Conservation (phyloP, 2,329 filamentous ascomycete genomes). For the Penicillium hordei region DNA sequence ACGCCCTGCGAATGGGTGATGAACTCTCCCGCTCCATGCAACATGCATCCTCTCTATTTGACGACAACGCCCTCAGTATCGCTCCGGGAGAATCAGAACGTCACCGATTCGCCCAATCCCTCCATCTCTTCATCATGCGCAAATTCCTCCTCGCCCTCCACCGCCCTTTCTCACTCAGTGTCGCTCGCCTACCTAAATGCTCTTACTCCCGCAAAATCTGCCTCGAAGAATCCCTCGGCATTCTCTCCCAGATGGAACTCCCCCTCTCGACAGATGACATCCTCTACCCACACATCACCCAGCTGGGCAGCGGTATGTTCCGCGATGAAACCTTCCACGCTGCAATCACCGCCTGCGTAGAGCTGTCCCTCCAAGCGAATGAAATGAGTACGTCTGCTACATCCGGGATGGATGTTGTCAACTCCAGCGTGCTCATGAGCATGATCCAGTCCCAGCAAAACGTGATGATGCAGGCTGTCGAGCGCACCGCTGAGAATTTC, state of each 20-base stretch:
- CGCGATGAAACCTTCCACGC: slow-evolving; percentile 37
- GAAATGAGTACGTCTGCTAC: slow-evolving; percentile 23
- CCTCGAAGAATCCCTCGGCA: slow-evolving; percentile 36
- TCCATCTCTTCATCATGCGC: slow-evolving; percentile 54
- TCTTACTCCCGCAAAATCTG: slow-evolving; percentile 42
- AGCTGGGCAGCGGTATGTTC: slow-evolving; percentile 37
- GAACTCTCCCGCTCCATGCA: slow-evolving; percentile 28
- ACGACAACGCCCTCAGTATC: slow-evolving; percentile 15
- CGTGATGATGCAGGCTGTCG: slow-evolving; percentile 32
- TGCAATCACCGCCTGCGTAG: slow-evolving; percentile 35
- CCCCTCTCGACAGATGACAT: slow-evolving; percentile 19
- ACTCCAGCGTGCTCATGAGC: slow-evolving; percentile 29
- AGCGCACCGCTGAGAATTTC: slow-evolving; percentile 31
- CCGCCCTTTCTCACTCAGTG: slow-evolving; percentile 41
- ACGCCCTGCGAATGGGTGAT: slow-evolving; percentile 33
- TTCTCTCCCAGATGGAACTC: slow-evolving; percentile 34
- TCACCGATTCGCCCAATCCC: slow-evolving; percentile 31
- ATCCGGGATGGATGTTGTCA: slow-evolving; percentile 19
- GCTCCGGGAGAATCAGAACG: slow-evolving; percentile 10
- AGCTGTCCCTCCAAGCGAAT: slow-evolving; percentile 32
- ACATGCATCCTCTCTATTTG: slow-evolving; percentile 25
- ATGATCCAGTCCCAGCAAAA: slow-evolving; percentile 34
- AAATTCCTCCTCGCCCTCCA: slow-evolving; percentile 59
- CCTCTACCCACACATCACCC: slow-evolving; percentile 31
- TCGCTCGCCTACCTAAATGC: slow-evolving; percentile 34